Conservation (phyloP, 169 alveolate genomes). For the Cryptosporidium viatorum region DNA sequence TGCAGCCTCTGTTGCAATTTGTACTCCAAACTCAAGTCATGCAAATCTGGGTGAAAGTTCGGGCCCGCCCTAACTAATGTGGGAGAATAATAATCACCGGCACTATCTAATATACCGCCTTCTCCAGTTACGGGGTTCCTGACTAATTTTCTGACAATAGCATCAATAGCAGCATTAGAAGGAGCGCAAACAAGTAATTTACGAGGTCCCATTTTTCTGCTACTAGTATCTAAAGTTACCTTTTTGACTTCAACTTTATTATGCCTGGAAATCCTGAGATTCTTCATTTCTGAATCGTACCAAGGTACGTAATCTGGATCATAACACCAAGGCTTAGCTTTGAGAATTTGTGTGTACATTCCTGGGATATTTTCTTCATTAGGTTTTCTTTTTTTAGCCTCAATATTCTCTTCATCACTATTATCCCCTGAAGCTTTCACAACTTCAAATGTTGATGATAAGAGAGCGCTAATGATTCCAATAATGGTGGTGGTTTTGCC, state of each 20-base stretch:
- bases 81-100: constrained; percentile 83
- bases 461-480: constrained; percentile 90
- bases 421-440: background rate
- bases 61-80: constrained; percentile 92
- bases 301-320: constrained; percentile 63
- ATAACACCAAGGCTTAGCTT: constrained; percentile 67
- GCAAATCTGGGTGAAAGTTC: constrained; percentile 89
- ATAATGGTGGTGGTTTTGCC: constrained; percentile 97
- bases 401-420: background rate
- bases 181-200: constrained; percentile 97
- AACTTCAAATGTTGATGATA: constrained; percentile 58
- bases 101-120: constrained; percentile 89
- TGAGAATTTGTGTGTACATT: background rate
- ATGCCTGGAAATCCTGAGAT: background rate
- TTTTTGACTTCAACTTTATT: constrained; percentile 32
- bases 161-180: constrained; percentile 99
- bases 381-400: background rate
- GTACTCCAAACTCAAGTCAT: constrained; percentile 86
- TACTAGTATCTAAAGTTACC: constrained; percentile 48
- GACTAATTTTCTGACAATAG: constrained; percentile 92
- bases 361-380: background rate
- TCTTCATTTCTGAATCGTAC: constrained; percentile 54
- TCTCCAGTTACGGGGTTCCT: constrained; percentile 76
- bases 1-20: constrained; percentile 82
- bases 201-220: constrained; percentile 57